Base-by-base conservation (phyloP, 805 yeast species). In the Ogataea pilisensis region DNA sequence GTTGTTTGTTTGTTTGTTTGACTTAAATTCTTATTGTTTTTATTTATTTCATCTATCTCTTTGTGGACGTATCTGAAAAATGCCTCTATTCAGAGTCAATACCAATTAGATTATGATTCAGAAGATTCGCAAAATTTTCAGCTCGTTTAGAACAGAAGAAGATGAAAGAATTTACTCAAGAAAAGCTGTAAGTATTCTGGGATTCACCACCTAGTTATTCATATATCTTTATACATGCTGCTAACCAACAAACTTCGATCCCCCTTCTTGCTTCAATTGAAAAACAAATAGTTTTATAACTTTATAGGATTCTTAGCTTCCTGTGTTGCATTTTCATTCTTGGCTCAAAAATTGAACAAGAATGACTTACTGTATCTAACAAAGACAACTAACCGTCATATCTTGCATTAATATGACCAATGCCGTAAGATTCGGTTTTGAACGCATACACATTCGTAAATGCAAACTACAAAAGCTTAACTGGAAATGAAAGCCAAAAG, bases 91-190 rank as follows among this genome's bases (percentile, higher is more conserved):
- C n/a, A n/a, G n/a, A n/a, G n/a, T n/a, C n/a, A n/a, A n/a, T n/a
- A n/a, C n/a, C n/a, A n/a, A n/a, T n/a, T n/a, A n/a, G n/a, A n/a
- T n/a, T 81, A 79, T 82, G 51, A 66, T 87, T 33, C 88, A 85
- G 33, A 86, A 88, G 54, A 75, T 88, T 32, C 65, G 95, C 35
- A 68, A 86, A 42, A 82, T 87, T 32, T 87, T 87, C 57, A 80
- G 89, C 18, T 82, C 93, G 4, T 86, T 87, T 55, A 65, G 96
- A 16, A 77, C 93, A 2, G 95, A 86, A 47, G 95, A 87, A 50
- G 95, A 87, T 52, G 95, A 88, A 58, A 66, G 90, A 37, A 66
- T 70, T 38, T 82, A 78, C 51, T 85, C 95, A 0, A 67, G 96
- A 35, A 71, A 75, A 46, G 95, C 95, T 1, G 74, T 70, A 62